phyloP scores from a whole-genome alignment of 2,329 filamentous ascomycete genomes.

The Fusarium poae region DNA sequence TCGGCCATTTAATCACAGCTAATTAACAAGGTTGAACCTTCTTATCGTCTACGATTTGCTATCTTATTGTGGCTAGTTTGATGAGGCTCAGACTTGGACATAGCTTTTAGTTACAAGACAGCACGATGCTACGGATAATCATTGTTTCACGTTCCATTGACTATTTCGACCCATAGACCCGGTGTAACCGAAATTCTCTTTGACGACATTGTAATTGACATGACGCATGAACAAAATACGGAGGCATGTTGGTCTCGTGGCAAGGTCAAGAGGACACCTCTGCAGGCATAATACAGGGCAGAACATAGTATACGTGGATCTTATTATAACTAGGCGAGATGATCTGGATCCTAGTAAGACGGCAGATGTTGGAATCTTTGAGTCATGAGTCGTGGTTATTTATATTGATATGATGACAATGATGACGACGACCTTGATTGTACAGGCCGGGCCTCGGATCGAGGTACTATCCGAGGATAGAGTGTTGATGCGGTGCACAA shows the following conservation, averaged over 20 bases:
- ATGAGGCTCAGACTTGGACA: constrained; percentile 18
- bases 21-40: background rate
- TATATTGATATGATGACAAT: background rate
- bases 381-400: background rate
- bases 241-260: background rate
- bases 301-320: background rate
- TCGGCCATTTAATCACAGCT: background rate
- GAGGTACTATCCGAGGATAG: background rate
- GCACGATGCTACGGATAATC: constrained; percentile 2
- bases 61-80: constrained; percentile 19
- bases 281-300: background rate
- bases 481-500: background rate
- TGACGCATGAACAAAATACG: background rate
- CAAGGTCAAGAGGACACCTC: background rate
- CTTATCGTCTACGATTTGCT: constrained; percentile 9
- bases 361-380: background rate
- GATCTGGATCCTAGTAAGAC: background rate
- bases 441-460: background rate
- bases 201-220: background rate
- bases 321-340: constrained; percentile 8
- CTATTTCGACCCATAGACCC: background rate
- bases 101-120: background rate
- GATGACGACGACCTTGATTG: background rate
- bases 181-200: background rate
- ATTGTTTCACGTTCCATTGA: constrained; percentile 2